phyloP scores from a whole-genome alignment of 148 eudicot genomes.

The Simmondsia chinensis region DNA sequence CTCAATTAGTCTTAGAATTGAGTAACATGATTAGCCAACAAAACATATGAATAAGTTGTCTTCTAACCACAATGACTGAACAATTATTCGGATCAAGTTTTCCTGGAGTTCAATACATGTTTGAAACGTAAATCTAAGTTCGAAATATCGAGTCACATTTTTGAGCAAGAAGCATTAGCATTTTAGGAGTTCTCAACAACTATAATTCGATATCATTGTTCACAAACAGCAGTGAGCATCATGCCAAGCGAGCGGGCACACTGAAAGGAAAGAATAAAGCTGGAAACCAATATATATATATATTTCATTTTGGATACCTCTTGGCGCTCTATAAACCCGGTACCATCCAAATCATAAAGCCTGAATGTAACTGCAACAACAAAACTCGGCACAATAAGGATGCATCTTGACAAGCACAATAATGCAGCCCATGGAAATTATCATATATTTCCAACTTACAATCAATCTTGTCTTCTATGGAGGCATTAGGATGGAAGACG shows the following conservation, averaged over 20 bases:
- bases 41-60: no score
- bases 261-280: neutral
- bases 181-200: neutral
- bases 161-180: no score
- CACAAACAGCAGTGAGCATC: neutral
- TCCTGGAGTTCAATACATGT: no score
- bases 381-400: no score
- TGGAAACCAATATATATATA: conserved; percentile 9
- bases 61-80: no score
- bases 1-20: no score
- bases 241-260: neutral
- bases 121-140: no score
- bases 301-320: no score
- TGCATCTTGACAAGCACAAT: no score
- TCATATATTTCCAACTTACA: conserved; percentile 36
- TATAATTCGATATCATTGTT: neutral
- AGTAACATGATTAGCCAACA: no score
- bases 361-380: conserved; percentile 67
- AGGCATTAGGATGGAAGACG: conserved; percentile 89
- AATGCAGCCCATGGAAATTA: neutral
- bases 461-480: conserved; percentile 75
- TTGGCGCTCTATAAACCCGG: conserved; percentile 83
- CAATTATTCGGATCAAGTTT: no score
- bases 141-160: no score
- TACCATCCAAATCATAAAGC: conserved; percentile 84